Conservation (phyloP, 805 yeast genomes). For the Starmerella roubikii region DNA sequence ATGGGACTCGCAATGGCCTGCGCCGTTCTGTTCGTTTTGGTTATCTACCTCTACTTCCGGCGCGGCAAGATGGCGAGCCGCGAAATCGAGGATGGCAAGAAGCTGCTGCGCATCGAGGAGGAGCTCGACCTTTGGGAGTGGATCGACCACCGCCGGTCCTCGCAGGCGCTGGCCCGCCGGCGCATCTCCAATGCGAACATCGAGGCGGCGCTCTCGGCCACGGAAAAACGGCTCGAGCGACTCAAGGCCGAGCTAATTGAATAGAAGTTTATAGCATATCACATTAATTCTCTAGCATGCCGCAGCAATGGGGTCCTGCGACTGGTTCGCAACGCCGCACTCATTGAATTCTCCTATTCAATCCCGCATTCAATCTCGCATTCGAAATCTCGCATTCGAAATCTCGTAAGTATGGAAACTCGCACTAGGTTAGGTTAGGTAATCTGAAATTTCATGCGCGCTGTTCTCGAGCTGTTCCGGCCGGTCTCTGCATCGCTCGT, state of each 20-base stretch:
- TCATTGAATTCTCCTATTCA: too few relatives aligned
- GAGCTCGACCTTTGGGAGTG: constrained; percentile 63
- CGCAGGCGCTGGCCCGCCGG: constrained; percentile 14
- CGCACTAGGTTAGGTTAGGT: too few relatives aligned
- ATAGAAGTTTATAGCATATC: too few relatives aligned
- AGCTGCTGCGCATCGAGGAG: constrained; percentile 30
- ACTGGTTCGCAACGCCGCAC: too few relatives aligned
- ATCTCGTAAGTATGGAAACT: too few relatives aligned
- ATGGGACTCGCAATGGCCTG: constrained; percentile 6
- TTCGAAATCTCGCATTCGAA: too few relatives aligned
- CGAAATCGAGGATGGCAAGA: constrained; percentile 7
- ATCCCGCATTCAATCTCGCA: too few relatives aligned
- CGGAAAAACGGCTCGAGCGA: constrained; percentile 16
- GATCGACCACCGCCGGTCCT: constrained; percentile 37
- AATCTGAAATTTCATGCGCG: too few relatives aligned
- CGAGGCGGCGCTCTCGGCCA: constrained; percentile 18
- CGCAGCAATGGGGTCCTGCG: too few relatives aligned
- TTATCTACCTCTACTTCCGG: constrained; percentile 3
- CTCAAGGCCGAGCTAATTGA: constrained; percentile 11
- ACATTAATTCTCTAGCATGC: too few relatives aligned
- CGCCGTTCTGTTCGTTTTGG: constrained; percentile 10
- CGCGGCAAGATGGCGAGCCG: background rate
- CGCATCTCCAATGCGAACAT: constrained; percentile 12
- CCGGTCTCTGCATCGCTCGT: too few relatives aligned
- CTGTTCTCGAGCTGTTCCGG: too few relatives aligned